phyloP scores from a whole-genome alignment of 352 stramenopile genomes.

The Plasmopara viticola region DNA sequence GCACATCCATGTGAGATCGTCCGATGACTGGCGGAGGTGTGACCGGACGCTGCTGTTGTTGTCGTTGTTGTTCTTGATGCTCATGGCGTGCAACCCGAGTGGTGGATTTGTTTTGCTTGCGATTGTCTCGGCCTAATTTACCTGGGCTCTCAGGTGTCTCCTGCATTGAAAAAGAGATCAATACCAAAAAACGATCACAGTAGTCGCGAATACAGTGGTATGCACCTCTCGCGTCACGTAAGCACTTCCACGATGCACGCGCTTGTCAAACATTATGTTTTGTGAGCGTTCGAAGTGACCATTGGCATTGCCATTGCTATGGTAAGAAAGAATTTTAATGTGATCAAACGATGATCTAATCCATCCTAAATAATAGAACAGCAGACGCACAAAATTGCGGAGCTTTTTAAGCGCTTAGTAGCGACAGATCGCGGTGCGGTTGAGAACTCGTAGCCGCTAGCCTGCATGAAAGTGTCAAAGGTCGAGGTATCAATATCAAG shows the following conservation, averaged over 20 bases:
- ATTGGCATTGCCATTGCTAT: slow-evolving; percentile 14
- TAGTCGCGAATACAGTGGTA: neutral
- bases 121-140: slow-evolving; percentile 1
- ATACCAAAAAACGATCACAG: neutral
- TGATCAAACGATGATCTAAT: neutral
- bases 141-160: slow-evolving; percentile 31
- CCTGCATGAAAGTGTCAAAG: slow-evolving; percentile 27
- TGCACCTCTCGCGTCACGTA: slow-evolving; percentile 71
- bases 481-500: slow-evolving; percentile 1
- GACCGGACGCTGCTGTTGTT: slow-evolving; percentile 35
- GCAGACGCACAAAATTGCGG: slow-evolving; percentile 22
- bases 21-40: slow-evolving; percentile 87
- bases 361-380: neutral
- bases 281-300: slow-evolving; percentile 36
- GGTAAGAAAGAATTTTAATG: neutral
- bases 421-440: slow-evolving; percentile 60
- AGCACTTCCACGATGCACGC: slow-evolving; percentile 92
- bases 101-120: slow-evolving; percentile 17
- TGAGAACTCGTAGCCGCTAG: slow-evolving; percentile 66
- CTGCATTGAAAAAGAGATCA: slow-evolving; percentile 10
- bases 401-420: slow-evolving; percentile 61
- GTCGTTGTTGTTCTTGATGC: slow-evolving; percentile 25
- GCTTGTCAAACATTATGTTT: slow-evolving; percentile 93
- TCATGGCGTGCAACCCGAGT: slow-evolving; percentile 15
- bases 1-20: slow-evolving; percentile 88